Evolutionary conservation across 768 basidiomycete species (phyloP).

Genomic region (Leccinum olivaceopallidum): DNA sequence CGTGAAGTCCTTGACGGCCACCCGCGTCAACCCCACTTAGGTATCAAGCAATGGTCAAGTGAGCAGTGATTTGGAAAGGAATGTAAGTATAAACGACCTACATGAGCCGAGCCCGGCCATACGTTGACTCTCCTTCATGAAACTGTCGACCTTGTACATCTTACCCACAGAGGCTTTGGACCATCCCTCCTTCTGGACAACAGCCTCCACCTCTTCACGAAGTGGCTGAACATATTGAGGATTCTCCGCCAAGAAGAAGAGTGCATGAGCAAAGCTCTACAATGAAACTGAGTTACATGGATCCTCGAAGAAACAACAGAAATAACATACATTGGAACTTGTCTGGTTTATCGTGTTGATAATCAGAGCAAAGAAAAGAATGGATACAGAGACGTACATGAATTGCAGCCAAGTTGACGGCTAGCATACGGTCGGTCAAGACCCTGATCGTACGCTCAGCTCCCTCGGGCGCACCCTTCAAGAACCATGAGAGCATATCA

Average conservation of each 20-base stretch:
- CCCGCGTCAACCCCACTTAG: conserved; percentile 33
- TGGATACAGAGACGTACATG: conserved; percentile 14
- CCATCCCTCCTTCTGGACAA: neutral
- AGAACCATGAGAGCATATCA: conserved; percentile 1
- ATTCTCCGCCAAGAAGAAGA: neutral
- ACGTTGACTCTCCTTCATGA: neutral
- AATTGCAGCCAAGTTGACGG: neutral
- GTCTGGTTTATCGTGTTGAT: neutral
- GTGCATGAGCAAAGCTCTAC: neutral
- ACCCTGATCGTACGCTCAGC: neutral
- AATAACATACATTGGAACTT: neutral
- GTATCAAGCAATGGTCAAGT: neutral
- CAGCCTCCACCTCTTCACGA: neutral
- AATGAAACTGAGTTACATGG: neutral
- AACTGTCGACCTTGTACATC: neutral
- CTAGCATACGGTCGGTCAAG: neutral
- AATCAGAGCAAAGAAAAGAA: neutral
- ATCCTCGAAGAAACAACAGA: neutral
- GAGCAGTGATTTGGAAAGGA: neutral
- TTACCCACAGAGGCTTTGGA: neutral
- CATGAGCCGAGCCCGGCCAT: neutral
- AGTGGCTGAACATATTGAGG: conserved; percentile 1
- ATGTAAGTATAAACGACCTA: conserved; percentile 9
- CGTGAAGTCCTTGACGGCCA: conserved; percentile 32
- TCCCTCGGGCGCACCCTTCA: neutral